Base-by-base conservation (phyloP, 2,329 filamentous ascomycete genomes). In the Didymella exigua region DNA sequence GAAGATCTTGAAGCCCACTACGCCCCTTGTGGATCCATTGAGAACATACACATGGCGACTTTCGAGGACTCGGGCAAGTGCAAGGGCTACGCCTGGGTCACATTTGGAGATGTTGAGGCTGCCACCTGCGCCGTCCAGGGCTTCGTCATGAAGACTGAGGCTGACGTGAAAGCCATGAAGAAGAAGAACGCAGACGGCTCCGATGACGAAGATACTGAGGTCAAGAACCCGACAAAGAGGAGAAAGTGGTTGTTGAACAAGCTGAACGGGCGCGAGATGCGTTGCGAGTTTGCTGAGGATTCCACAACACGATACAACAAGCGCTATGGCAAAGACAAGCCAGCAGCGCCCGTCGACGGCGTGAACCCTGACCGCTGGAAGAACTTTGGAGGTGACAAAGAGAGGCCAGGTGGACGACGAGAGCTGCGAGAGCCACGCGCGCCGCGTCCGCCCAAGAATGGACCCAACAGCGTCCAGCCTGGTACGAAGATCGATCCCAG, bases 1-100 rank as follows among this genome's bases (percentile, higher is more conserved):
- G 91, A 96, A 49, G 87, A 91, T 65, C 76, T 99, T 44, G 81
- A 86, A 62, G 82, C 87, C 60, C 91, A 96, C 71, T 98, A 96
- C 74, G 83, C 83, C 43, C 90, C 88, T 73, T 98, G 93, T 72
- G 95, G 95, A 45, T 82, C 88, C 59, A 86, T 98, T 58, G 85
- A 88, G 48, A 90, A 90, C 78, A 84, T 91, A 61, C 93, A 96
- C 77, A 81, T 98, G 63, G 95, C 95, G 2, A 96, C 93, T 0
- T 99, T 99, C 71, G 91, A 98, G 75, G 96, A 99, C 75, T 89
- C 89, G 18, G 95, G 95, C 37, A 99, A 98, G 79, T 99, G 95
- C 81, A 98, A 98, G 79, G 96, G 95, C 16, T 99, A 89, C 77
- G 95, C 89, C 5, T 99, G 95, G 93, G 86, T 99, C 58, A 90